Evolutionary conservation across 2,329 filamentous ascomycete species (phyloP), one percentile per base, ranked within the genome.

Genomic region (Scedosporium dehoogii): DNA sequence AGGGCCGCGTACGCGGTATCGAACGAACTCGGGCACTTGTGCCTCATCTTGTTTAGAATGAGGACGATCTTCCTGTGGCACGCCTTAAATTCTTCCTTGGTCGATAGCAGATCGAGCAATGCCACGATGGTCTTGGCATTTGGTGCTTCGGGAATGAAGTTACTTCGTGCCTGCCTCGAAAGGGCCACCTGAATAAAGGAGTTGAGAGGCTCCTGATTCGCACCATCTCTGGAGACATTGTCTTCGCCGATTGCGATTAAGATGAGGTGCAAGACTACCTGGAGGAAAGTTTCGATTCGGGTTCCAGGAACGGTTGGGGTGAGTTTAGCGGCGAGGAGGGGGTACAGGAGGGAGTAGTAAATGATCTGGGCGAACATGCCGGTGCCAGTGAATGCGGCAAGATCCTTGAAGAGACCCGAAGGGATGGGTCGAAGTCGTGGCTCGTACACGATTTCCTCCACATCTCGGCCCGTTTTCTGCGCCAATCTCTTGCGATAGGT

Each of bases 211-310:
- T 80, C 76, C 60, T 78, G 75, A 1, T 74, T 72, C 68, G 77
- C 74, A 10, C 79, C 78, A 41, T 80, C 77, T 64, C 87, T 82
- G 62, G 80, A 78, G 14, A 82, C 79, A 68, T 83, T 80, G 69
- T 97, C 94, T 74, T 97, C 94, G 3, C 90, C 78, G 51, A 96
- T 87, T 14, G 92, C 92, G 59, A 97, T 85, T 48, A 97, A 83
- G 3, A 91, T 82, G 10, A 99, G 80, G 73, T 99, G 94, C 38
- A 99, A 77, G 1, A 96, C 87, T 56, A 97, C 89, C 70, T 97
- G 93, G 38, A 97, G 76, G 74, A 96, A 97, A 0, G 91, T 89
- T 75, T 99, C 94, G 7, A 97, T 82, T 61, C 94, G 85, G 1
- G 92, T 96, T 10, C 83, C 80, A 7, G 91, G 90, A 27, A 97